Evolutionary conservation across 371 early-diverging fungal genomes (phyloP), one percentile per base, ranked within the genome.

Genomic region (Mortierella sp.): DNA sequence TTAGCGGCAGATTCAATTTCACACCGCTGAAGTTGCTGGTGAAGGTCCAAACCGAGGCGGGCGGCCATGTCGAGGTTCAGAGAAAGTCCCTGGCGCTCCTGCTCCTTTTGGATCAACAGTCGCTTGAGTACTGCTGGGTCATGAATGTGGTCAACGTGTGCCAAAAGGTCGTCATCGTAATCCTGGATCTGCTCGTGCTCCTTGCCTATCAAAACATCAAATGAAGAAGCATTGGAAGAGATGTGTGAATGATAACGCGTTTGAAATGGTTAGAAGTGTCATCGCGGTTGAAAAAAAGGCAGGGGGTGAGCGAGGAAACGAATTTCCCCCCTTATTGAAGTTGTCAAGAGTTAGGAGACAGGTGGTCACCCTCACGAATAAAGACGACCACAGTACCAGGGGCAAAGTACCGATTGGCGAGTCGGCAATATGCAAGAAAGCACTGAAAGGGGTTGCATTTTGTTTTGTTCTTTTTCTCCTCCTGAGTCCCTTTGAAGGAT

Each of bases 51-150:
- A 8, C 94, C 94, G 75, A 94, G 84, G 58, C 92, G 90, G 68
- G 94, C 94, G 38, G 94, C 94, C 29, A 93, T 91, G 77, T 94
- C 93, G 48, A 94, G 77, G 79, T 94, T 92, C 71, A 90, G 89
- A n/a, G 92, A 91, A 21, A 94, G 90, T 29, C 89, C 88, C 54
- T 91, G 90, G 79, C 90, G 90, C 75, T 94, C 94, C 83, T 92
- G 91, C 83, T 94, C 94, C 87, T 94, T 94, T 75, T 90, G 87
- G 74, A 93, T 90, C 29, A 94, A 80, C 48, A 91, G 73, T 29
- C 89, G 91, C 68, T 90, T 89, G 35, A 94, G 83, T 43, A 84
- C 70, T 4, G 89, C 90, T 10, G 91, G 81, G 79, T 94, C 93
- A 46, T 89, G 83, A 24, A 93, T 90, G 21, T 82, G 79, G 16